Evolutionary conservation across 352 stramenopile genomes (phyloP).

Genomic region (Pythium vanterpoolii): DNA sequence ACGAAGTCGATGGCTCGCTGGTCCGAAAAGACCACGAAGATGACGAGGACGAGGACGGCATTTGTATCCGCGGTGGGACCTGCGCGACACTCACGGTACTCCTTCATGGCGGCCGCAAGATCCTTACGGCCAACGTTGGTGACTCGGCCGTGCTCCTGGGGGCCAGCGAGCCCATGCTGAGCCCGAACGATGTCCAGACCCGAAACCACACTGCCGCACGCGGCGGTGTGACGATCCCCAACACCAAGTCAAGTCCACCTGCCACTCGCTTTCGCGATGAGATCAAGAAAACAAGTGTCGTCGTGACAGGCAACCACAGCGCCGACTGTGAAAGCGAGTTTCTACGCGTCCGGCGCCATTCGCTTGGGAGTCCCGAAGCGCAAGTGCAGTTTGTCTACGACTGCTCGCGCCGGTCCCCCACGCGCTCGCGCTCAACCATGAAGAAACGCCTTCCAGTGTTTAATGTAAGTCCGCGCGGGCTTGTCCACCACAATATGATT

Average conservation of each 20-base stretch:
- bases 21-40: conserved; percentile 35
- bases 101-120: conserved; percentile 56
- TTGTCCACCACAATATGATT: conserved; percentile 33
- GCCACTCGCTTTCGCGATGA: conserved; percentile 15
- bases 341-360: conserved; percentile 44
- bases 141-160: conserved; percentile 64
- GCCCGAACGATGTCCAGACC: conserved; percentile 24
- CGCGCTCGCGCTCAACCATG: conserved; percentile 4
- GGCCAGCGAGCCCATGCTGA: conserved; percentile 22
- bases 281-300: conserved; percentile 28
- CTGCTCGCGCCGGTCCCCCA: conserved; percentile 21
- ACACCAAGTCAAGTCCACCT: not conserved
- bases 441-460: conserved; percentile 38
- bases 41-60: conserved; percentile 28
- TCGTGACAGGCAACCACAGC: conserved; percentile 81
- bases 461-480: conserved; percentile 26
- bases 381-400: conserved; percentile 88
- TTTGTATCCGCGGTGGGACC: conserved; percentile 87
- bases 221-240: conserved; percentile 6
- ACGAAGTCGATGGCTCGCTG: conserved; percentile 63
- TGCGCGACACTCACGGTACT: conserved; percentile 83
- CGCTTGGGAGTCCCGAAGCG: conserved; percentile 19
- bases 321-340: conserved; percentile 81
- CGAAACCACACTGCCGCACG: not conserved
- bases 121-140: conserved; percentile 82